A percentile compares a stretch with the other conserved stretches of the same genome.
These are phyloP conservation scores for Haplosporangium gracile DNA, from an alignment of 192 early-diverging fungal species.

Conservation along the genomic window DNA sequence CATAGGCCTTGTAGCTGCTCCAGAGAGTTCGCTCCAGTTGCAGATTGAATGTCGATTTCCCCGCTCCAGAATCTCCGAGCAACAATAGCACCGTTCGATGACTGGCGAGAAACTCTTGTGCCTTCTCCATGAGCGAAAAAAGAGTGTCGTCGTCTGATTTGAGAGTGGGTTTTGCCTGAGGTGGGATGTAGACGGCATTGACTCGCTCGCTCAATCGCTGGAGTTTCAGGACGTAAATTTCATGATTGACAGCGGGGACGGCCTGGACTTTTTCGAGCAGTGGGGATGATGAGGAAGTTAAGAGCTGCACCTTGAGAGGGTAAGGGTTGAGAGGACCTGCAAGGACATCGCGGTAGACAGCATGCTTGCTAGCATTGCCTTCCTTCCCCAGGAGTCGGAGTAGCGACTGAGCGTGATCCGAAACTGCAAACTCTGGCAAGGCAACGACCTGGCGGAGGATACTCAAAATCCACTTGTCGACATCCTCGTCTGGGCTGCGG, in stretches of 20 bases:
- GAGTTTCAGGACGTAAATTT: neutral
- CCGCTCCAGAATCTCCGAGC: conserved; percentile 1
- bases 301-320: too few relatives aligned
- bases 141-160: neutral
- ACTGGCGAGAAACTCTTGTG: neutral
- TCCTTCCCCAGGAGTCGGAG: neutral
- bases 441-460: too few relatives aligned
- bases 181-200: neutral
- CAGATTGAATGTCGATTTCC: conserved; percentile 2
- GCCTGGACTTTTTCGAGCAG: too few relatives aligned
- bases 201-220: neutral
- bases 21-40: neutral
- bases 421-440: neutral
- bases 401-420: neutral
- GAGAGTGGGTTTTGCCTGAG: neutral
- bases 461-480: too few relatives aligned
- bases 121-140: neutral
- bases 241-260: neutral
- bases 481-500: too few relatives aligned
- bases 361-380: neutral
- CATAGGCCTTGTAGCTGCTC: neutral
- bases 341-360: too few relatives aligned
- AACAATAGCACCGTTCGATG: conserved; percentile 24
- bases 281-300: too few relatives aligned
- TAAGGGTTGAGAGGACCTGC: too few relatives aligned